Base-by-base conservation (phyloP, 2,329 filamentous ascomycete species). In the Calonectria fujianensis region DNA sequence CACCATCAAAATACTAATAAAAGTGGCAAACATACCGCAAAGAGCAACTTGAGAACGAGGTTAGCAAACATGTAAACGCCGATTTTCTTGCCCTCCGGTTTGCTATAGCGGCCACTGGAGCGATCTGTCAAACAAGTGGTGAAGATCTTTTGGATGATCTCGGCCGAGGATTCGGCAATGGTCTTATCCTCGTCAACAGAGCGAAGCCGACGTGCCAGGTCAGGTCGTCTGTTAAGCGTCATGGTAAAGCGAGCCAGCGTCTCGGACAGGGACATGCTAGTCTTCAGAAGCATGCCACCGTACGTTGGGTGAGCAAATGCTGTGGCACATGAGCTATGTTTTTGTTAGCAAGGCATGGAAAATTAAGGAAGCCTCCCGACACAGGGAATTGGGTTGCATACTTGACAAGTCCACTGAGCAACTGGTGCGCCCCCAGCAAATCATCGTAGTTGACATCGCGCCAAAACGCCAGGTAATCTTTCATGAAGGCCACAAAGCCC, bases 11-110 rank as follows among this genome's bases (percentile, higher is more conserved):
- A 24, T 14, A 48, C 29, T 14, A 52, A 11, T 8, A 29, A n/a
- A 9, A 8, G 14, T 70, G 39, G n/a, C 13, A 24, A 37, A 82
- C 88, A 59, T 87, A 94, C 93, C 78, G 95, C 94, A 82, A 98
- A 97, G 10, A 98, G 89, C 4, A 98, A 91, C 84, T 96, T 96
- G 64, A 98, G 87, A 48, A 96, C 97, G 31, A 98, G 90, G 82
- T 98, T 98, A 74, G 96, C 96, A 85, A 98, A 96, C 73, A 95
- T 93, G 86, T 98, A 98, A 76, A 98, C 96, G 54, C 95, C 96
- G 14, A 94, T 87, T 82, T 96, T 95, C 83, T 96, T 97, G 70
- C 96, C 95, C 80, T 96, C 94, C 0, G 95, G 95, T 74, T 89
- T 91, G 27, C 91, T 92, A 78, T 90, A 90, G 16, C 91, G 88